Evolutionary conservation across 202 grass and related monocot genomes (phyloP), one percentile per base, ranked within the genome.

Genomic region (Carex sylvatica): DNA sequence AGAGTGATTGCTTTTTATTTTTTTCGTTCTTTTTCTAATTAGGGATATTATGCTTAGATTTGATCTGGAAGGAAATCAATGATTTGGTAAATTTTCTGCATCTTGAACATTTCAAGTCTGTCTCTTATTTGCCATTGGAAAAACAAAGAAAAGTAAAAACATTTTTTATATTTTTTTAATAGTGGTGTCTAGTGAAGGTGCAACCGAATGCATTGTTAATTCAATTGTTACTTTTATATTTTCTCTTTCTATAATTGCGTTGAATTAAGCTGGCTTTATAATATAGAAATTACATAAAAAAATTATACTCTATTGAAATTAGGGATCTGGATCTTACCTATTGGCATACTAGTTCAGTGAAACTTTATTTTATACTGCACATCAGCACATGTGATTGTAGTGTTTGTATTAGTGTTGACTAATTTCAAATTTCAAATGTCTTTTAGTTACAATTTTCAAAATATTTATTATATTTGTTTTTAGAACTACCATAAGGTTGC

Each of bases 341-440:
- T 59, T 77, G 53, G 58, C 71, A 28, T 53, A 30, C 26, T 35
- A 77, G 0, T 55, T 33, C 28, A 59, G 5, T 36, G 15, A 36
- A 58, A n/a, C 55, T 56, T 31, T 59, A 36, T 70, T 70, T 36
- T 77, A 77, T 77, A 0, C 28, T 77, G 23, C 28, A 58, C 15
- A 58, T 56, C 52, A 33, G 24, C 23, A 77, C 74, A 77, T 77
- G 74, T 77, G 74, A 59, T 36, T 77, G 72, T 31, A 54, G 26
- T 77, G 73, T n/a, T 77, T 58, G 3, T 53, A 33, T 76, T n/a
- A n/a, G 52, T 19, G 51, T 77, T 36, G 51, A 56, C 72, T 76
- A 76, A 35, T 77, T 77, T 77, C 47, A 77, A 59, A 59, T 36
- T 36, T 77, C 15, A 77, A 58, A 56, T 77, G 49, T 9, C 23